phyloP scores from a whole-genome alignment of 2,329 filamentous ascomycete species.

The Trichoderma sp. region DNA sequence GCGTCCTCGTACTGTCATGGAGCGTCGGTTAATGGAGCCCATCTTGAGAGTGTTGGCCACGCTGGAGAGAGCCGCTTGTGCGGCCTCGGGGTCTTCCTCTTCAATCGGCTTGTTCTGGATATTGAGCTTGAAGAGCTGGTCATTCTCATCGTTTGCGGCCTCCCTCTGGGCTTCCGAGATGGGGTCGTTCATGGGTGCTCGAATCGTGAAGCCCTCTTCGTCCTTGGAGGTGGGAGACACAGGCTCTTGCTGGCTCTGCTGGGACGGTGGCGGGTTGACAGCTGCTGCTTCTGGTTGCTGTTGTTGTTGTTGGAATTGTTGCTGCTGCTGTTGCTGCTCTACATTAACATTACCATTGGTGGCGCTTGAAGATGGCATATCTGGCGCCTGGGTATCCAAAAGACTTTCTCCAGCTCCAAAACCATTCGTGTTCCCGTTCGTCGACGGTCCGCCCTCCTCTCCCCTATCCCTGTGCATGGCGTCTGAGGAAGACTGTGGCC shows the following conservation, averaged over 20 bases:
- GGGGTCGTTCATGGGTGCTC: conserved; percentile 58
- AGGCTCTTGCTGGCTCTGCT: conserved; percentile 35
- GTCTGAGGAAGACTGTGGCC: conserved; percentile 30
- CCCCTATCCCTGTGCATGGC: conserved; percentile 20
- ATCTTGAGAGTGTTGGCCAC: conserved; percentile 70
- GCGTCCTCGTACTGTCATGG: conserved; percentile 79
- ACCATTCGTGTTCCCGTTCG: conserved; percentile 44
- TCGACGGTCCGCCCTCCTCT: conserved; percentile 22
- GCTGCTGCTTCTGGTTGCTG: conserved; percentile 45
- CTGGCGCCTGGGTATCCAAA: conserved; percentile 33
- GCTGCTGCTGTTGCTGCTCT: conserved; percentile 35
- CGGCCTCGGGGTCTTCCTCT: conserved; percentile 73
- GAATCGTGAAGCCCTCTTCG: conserved; percentile 74
- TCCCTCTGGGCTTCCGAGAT: conserved; percentile 74
- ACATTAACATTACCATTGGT: conserved; percentile 48
- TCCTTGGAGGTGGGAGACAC: conserved; percentile 47
- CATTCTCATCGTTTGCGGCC: conserved; percentile 52
- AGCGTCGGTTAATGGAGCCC: conserved; percentile 61
- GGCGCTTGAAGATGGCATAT: conserved; percentile 29
- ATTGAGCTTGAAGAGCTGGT: conserved; percentile 74
- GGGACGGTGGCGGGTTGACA: conserved; percentile 49
- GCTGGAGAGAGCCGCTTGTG: conserved; percentile 70
- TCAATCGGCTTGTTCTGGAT: conserved; percentile 76
- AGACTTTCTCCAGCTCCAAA: conserved; percentile 30
- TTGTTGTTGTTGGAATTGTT: not conserved